These are phyloP conservation scores for Albugo laibachii DNA, from an alignment of 352 stramenopile species.

Conservation along the genomic window DNA sequence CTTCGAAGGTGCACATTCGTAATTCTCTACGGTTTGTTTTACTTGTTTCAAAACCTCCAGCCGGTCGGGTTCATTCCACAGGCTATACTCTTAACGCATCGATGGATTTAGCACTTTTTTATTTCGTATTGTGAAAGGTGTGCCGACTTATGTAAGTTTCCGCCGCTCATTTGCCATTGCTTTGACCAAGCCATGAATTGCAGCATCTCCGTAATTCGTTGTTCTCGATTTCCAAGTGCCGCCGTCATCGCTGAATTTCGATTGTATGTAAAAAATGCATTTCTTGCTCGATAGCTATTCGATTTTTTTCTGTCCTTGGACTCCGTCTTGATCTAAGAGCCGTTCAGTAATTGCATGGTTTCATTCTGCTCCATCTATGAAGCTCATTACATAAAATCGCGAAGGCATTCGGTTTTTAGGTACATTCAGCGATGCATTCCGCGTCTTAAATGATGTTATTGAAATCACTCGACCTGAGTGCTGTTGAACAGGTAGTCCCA, in stretches of 20 bases:
- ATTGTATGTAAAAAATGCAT: constrained; percentile 79
- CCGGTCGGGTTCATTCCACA: constrained; percentile 19
- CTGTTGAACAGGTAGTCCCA: background rate
- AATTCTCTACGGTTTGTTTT: constrained; percentile 87
- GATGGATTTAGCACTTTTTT: constrained; percentile 79
- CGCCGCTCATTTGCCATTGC: constrained; percentile 84
- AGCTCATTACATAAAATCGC: constrained; percentile 88
- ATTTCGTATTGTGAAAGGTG: constrained; percentile 72
- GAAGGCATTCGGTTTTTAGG: constrained; percentile 68
- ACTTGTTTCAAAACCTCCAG: constrained; percentile 83
- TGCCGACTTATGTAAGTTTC: constrained; percentile 78
- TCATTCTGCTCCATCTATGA: constrained; percentile 82
- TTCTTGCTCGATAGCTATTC: constrained; percentile 50
- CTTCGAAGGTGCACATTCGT: constrained; percentile 75
- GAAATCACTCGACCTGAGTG: constrained; percentile 1
- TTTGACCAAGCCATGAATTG: constrained; percentile 79
- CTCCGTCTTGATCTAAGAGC: constrained; percentile 11
- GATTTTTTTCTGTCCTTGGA: constrained; percentile 16
- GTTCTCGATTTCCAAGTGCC: constrained; percentile 47
- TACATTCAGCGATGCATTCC: constrained; percentile 81
- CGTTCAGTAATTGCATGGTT: constrained; percentile 44
- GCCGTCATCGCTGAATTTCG: constrained; percentile 66
- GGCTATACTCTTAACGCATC: constrained; percentile 38
- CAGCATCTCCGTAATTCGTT: constrained; percentile 78
- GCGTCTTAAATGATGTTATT: constrained; percentile 16